Evolutionary conservation across 2,329 filamentous ascomycete species (phyloP).

Genomic region (Fusarium sp.): DNA sequence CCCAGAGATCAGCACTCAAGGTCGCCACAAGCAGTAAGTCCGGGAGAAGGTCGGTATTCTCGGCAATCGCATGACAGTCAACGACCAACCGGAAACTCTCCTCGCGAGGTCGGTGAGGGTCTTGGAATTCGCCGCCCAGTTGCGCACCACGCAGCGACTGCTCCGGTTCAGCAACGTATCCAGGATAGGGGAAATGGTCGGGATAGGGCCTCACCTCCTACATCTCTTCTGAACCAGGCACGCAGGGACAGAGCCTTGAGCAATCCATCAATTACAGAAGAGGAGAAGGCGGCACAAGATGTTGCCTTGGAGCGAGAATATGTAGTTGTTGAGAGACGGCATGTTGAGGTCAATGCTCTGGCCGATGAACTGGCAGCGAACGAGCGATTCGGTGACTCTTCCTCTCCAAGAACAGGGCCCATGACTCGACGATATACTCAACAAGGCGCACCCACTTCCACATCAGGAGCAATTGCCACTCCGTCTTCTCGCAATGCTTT

Average conservation of each 20-base stretch:
- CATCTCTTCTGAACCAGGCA: conserved; percentile 47
- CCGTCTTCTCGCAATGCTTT: conserved; percentile 78
- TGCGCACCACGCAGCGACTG: conserved; percentile 58
- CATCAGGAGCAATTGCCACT: conserved; percentile 73
- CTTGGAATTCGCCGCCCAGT: conserved; percentile 62
- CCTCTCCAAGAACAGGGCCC: conserved; percentile 66
- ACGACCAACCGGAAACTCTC: conserved; percentile 52
- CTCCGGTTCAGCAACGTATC: conserved; percentile 54
- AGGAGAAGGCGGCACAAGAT: conserved; percentile 81
- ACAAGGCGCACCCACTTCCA: conserved; percentile 75
- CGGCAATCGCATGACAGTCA: conserved; percentile 41
- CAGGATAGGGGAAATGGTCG: conserved; percentile 35
- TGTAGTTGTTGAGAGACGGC: conserved; percentile 92
- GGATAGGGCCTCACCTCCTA: conserved; percentile 40
- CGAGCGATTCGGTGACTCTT: conserved; percentile 66
- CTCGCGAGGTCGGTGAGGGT: conserved; percentile 58
- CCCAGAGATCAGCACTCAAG: conserved; percentile 54
- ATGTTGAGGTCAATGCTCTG: conserved; percentile 96
- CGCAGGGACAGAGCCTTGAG: conserved; percentile 43
- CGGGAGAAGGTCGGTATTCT: conserved; percentile 50
- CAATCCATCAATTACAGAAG: conserved; percentile 59
- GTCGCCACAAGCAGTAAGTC: conserved; percentile 56
- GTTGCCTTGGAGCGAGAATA: conserved; percentile 93
- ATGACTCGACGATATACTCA: conserved; percentile 82
- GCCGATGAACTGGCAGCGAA: conserved; percentile 93